Evolutionary conservation across 106 monocot species (phyloP).

Genomic region (Dioscorea zingiberensis): DNA sequence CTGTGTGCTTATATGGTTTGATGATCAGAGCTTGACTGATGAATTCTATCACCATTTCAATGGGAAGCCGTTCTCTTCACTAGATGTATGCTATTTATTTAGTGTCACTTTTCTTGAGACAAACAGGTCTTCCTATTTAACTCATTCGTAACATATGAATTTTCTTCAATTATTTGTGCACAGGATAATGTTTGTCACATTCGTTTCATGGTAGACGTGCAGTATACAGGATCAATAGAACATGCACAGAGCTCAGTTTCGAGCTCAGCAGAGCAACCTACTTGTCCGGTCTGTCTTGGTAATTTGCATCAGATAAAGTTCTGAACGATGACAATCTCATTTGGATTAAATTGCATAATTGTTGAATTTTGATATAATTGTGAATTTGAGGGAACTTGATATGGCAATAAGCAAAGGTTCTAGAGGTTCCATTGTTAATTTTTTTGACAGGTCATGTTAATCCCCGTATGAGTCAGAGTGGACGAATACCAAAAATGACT

Average conservation of each 20-base stretch:
- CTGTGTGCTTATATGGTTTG: slow-evolving; percentile 69
- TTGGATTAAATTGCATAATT: no score
- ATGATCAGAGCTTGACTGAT: slow-evolving; percentile 64
- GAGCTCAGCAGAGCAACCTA: slow-evolving; percentile 57
- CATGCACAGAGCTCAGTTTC: slow-evolving; percentile 51
- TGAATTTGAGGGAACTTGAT: no score
- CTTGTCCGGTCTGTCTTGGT: slow-evolving; percentile 98
- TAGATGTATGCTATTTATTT: slow-evolving; percentile 50
- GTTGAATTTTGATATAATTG: no score
- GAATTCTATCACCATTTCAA: slow-evolving; percentile 78
- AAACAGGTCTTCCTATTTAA: neutral
- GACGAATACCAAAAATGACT: no score
- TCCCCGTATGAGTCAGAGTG: no score
- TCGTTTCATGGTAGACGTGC: slow-evolving; percentile 60
- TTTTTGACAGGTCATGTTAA: no score
- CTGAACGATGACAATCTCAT: no score
- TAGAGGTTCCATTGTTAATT: no score
- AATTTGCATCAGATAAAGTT: slow-evolving; percentile 9
- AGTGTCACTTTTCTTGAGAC: neutral
- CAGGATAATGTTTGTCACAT: slow-evolving; percentile 76
- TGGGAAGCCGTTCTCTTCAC: slow-evolving; percentile 71
- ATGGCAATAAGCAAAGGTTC: no score
- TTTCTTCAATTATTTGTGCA: neutral
- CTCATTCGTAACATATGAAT: no score
- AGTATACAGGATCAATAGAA: slow-evolving; percentile 82